Evolutionary conservation across 1,284 basidiomycete species (phyloP), one percentile per base, ranked within the genome.

Genomic region (Austroboletus niveus): DNA sequence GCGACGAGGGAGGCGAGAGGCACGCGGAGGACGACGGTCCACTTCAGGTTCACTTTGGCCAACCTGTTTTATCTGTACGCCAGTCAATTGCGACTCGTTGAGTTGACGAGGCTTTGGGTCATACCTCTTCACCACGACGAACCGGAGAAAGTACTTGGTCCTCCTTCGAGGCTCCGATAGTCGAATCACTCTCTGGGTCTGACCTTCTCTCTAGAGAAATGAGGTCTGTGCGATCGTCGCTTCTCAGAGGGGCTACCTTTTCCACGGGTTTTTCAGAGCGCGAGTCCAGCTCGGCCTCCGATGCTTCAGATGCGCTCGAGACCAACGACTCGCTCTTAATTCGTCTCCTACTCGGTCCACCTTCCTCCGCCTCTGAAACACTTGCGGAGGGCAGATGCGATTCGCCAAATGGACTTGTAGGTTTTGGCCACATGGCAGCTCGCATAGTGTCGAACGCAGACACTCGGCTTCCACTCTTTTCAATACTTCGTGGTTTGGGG

Each of bases 181-280:
- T 96, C 10, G 92, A 94, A 64, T 96, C 93, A 63, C 89, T 94
- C 42, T 92, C 92, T 4, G 77, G 75, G 56, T 85, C 85, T 8
- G 80, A 78, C 55, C 72, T 73, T 9, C 62, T 64, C 49, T 48
- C 45, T 32, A 48, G 40, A 40, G 54, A 45, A 20, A 46, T 42
- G 42, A 51, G 45, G 38, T 52, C 39, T n/a, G 55, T 40, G 3
- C 48, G 20, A 8, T 52, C 53, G 34, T 70, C 68, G 35, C 55
- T 68, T 48, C 50, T 62, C 47, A 42, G 29, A 6, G 41, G 40
- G 30, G 55, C 38, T 8, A 50, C 53, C 44, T 69, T 62, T 45
- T 67, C 67, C 32, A 61, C 45, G 42, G 57, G 47, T 42, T 64
- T 57, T 50, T 64, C 61, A 39, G 46, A 50, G 15, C 51, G 62